Conservation (phyloP, 1,139 yeast species). For the Debaryomyces sp. region DNA sequence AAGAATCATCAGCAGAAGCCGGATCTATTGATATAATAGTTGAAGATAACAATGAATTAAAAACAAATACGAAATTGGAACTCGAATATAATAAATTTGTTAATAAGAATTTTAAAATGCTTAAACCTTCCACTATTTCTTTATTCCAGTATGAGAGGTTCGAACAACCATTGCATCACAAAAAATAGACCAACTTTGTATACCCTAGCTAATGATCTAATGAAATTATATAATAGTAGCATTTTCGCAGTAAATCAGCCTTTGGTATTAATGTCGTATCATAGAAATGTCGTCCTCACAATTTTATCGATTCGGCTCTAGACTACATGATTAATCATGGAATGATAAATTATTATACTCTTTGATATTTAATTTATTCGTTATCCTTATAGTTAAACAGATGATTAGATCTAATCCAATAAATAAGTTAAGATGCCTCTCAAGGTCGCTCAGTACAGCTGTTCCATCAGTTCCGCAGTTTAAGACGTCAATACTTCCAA, state of each 20-base stretch:
- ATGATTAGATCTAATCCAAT: constrained; percentile 2
- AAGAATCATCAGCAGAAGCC: not conserved
- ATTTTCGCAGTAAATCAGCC: not conserved
- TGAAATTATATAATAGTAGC: not conserved
- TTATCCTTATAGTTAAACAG: not conserved
- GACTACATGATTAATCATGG: not conserved
- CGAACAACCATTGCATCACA: constrained; percentile 21
- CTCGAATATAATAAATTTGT: constrained; percentile 21
- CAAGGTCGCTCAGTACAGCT: constrained; percentile 10
- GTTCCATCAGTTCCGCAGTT: constrained; percentile 22
- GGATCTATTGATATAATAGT: constrained; percentile 18
- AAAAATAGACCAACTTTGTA: not conserved
- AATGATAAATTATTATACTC: not conserved
- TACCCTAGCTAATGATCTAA: not conserved
- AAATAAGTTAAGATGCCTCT: not conserved
- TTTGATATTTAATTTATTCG: not conserved
- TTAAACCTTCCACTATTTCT: constrained; percentile 25
- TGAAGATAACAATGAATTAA: constrained; percentile 20
- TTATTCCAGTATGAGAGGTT: constrained; percentile 26
- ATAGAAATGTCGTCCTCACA: not conserved
- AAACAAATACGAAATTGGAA: constrained; percentile 11
- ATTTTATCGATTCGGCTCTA: not conserved
- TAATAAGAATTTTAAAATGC: constrained; percentile 19
- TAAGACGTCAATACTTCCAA: constrained; percentile 36
- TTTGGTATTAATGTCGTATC: not conserved